Conservation (phyloP, 768 basidiomycete species). For the Calvatia gigantea region DNA sequence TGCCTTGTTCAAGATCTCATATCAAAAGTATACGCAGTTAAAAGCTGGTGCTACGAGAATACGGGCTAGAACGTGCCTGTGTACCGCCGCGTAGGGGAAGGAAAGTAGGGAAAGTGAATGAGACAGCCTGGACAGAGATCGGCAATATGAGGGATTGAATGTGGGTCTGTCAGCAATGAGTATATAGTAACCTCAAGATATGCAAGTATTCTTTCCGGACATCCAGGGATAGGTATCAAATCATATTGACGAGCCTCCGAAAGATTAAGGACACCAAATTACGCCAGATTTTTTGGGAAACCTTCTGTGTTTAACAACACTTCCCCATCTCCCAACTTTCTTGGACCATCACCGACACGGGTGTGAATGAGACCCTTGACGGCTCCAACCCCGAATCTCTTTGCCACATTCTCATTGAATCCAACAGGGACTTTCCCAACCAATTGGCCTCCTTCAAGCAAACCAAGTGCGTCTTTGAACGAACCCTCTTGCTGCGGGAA, state of each 20-base stretch:
- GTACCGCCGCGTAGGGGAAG: no score
- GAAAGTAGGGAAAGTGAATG: no score
- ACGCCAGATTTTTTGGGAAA: slow-evolving; percentile 56
- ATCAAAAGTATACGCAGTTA: no score
- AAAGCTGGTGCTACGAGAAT: no score
- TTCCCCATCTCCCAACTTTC: slow-evolving; percentile 59
- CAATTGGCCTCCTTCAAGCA: slow-evolving; percentile 45
- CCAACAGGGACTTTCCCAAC: slow-evolving; percentile 57
- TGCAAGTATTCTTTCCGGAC: background rate
- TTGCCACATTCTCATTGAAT: slow-evolving; percentile 78
- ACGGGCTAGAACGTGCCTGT: no score
- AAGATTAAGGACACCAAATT: slow-evolving; percentile 6
- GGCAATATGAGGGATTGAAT: no score
- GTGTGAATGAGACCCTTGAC: slow-evolving; percentile 94
- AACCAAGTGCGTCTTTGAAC: slow-evolving; percentile 73
- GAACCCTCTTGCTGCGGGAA: slow-evolving; percentile 76
- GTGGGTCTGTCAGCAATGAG: no score
- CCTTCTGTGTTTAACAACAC: slow-evolving; percentile 67
- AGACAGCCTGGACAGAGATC: no score
- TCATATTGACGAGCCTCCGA: no score
- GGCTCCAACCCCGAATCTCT: slow-evolving; percentile 66
- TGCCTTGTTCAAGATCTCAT: no score
- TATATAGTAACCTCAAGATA: no score
- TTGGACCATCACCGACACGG: slow-evolving; percentile 87
- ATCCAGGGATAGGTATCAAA: background rate